Base-by-base conservation (phyloP, 2,329 filamentous ascomycete genomes). In the Diaporthe helianthi region DNA sequence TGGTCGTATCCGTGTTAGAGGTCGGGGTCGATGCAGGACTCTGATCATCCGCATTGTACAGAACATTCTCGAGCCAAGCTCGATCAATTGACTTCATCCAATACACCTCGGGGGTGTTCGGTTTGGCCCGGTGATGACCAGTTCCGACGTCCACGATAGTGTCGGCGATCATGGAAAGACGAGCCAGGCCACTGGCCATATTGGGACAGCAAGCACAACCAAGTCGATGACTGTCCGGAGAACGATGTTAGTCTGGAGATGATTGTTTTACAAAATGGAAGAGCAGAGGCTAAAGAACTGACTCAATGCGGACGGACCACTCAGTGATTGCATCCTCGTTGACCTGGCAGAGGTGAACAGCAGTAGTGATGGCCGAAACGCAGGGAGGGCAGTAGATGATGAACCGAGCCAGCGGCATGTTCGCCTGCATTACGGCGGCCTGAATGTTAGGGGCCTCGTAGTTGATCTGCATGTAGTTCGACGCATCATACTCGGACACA, bases 261-360 rank as follows among this genome's bases (percentile, higher is more conserved):
- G 15, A 2, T 22, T 38, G 6, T 6, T 13, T 15, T 12, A 38
- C 12, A 4, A 31, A 38, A n/a, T 12, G 1, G 22, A 17, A 9
- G 7, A 12, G n/a, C 2, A 22, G 2, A 24, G 7, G 19, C 2
- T 60, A 22, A 12, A 24, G 10, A 19, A 33, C 67, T 44, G 38
- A 69, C 65, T 70, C 65, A 15, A 70, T 15, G n/a, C 69, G 65
- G 9, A 70, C 24, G 19, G n/a, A 38, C 69, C 55, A 63, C 55
- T 63, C 41, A 17, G 24, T 24, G 22, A 68, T 22, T 12, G 13
- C 41, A 33, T 24, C 29, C 9, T 61, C 13, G 12, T 49, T 52
- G 3, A 12, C 10, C 29, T 26, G 15, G 2, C 65, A 64, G 24
- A 70, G 36, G 12, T 52, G 47, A 12, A 55, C 36, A 47, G 69